Evolutionary conservation across 176 grass and related monocot genomes (phyloP).

Genomic region (Rhipidocladum racemiflorum): DNA sequence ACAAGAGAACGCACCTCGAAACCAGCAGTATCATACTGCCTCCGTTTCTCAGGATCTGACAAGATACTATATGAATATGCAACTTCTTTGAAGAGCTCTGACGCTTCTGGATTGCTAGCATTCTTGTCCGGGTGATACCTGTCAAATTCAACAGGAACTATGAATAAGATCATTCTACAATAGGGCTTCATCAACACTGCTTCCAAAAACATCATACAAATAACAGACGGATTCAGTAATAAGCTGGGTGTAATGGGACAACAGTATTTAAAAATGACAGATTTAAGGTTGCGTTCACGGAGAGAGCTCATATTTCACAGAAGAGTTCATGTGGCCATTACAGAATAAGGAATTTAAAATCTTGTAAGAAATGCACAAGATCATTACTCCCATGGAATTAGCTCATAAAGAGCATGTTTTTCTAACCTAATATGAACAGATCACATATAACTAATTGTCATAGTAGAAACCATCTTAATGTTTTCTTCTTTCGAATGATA

Average conservation of each 20-base stretch:
- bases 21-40: constrained; percentile 95
- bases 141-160: constrained; percentile 26
- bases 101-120: constrained; percentile 90
- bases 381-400: not conserved
- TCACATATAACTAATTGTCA: not conserved
- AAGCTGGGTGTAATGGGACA: not conserved
- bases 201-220: not conserved
- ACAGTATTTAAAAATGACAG: not conserved
- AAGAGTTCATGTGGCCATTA: constrained; percentile 3
- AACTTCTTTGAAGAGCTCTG: constrained; percentile 99
- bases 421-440: not conserved
- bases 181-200: not conserved
- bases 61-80: constrained; percentile 99
- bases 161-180: not conserved
- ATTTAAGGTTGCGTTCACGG: not conserved
- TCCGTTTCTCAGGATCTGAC: constrained; percentile 96
- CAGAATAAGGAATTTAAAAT: not conserved
- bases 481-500: not conserved
- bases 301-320: not conserved
- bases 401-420: not conserved
- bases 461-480: not conserved
- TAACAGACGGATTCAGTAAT: not conserved
- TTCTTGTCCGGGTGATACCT: constrained; percentile 99
- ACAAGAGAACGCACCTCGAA: constrained; percentile 66
- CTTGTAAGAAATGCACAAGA: not conserved